A percentile compares a stretch with the other conserved stretches of the same genome.
Evolutionary conservation across 305 asterid species (phyloP).

Genomic region (Fraxinus xanthoxyloides): DNA sequence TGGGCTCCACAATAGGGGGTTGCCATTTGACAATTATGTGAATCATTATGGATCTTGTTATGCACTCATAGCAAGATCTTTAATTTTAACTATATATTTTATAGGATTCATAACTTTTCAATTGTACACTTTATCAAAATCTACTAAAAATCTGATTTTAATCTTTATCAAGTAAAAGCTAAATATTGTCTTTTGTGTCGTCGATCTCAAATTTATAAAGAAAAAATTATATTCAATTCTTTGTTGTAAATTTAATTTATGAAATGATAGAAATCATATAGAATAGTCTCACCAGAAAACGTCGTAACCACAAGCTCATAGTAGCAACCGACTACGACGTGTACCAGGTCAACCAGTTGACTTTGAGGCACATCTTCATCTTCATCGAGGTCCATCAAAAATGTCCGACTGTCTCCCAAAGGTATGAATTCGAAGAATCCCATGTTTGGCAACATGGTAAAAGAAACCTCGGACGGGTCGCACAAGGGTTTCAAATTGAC

Average conservation of each 20-base stretch:
- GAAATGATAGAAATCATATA: not conserved
- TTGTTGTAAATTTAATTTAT: not conserved
- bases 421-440: constrained; percentile 68
- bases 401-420: constrained; percentile 47
- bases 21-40: too few relatives aligned
- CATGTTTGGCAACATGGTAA: constrained; percentile 73
- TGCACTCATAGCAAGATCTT: too few relatives aligned
- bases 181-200: not conserved
- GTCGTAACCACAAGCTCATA: constrained; percentile 77
- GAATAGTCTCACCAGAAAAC: constrained; percentile 48
- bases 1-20: too few relatives aligned
- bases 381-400: constrained; percentile 46
- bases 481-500: constrained; percentile 61
- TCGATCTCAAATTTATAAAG: not conserved
- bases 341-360: constrained; percentile 57
- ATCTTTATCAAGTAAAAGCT: too few relatives aligned
- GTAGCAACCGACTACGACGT: constrained; percentile 54
- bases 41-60: too few relatives aligned
- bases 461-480: constrained; percentile 58
- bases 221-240: not conserved
- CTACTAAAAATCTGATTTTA: too few relatives aligned
- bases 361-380: constrained; percentile 42
- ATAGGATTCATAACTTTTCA: not conserved
- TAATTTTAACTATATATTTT: too few relatives aligned
- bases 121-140: too few relatives aligned